Base-by-base conservation (phyloP, 345 rosid genomes). In the Rhizophora apiculata region DNA sequence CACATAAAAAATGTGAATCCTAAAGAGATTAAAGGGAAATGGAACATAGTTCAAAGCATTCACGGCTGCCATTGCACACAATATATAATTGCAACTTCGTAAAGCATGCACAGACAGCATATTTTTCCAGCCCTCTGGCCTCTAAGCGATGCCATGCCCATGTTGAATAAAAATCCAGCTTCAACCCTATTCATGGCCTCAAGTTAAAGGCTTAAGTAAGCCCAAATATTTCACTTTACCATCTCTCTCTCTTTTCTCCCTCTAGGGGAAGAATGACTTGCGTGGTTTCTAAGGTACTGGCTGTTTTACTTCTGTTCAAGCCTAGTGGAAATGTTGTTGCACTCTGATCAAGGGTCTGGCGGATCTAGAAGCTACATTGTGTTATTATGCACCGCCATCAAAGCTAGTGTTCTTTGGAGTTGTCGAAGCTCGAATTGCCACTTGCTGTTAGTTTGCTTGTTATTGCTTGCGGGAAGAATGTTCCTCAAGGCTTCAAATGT, bases 321-420 rank as follows among this genome's bases (percentile, higher is more conserved):
- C 96, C 96, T 27, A 90, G 91, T 71, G 59, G 85, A 82, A 87
- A 74, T 90, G 96, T 58, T 90, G 96, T 58, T 93, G 98, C 73
- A 66, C 80, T 3, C 52, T 90, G 22, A 74, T 90, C 48, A 62
- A 79, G 32, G 95, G 98, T 57, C 20, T 93, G n/a, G 98, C 89
- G 0, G 95, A 93, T 75, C 71, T 90, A 1, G 92, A 90, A 79
- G 96, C 95, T 21, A 93, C 96, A 0, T 15, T 80, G 67, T 90
- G 95, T 74, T 75, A 24, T 24, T 90, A 18, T 93, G 96, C 74
- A 87, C 89, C 13, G 90, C 87, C 1, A 81, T 93, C 21, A 87
- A 90, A 80, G 82, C 88, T 57, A 84, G 81, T 72, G 79, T 83
- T 2, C n/a, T 74, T 74, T 3, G 74, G 74, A 19, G 26, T 7